Evolutionary conservation across 2,329 filamentous ascomycete genomes (phyloP), one percentile per base, ranked within the genome.

Genomic region (Fusarium udum): DNA sequence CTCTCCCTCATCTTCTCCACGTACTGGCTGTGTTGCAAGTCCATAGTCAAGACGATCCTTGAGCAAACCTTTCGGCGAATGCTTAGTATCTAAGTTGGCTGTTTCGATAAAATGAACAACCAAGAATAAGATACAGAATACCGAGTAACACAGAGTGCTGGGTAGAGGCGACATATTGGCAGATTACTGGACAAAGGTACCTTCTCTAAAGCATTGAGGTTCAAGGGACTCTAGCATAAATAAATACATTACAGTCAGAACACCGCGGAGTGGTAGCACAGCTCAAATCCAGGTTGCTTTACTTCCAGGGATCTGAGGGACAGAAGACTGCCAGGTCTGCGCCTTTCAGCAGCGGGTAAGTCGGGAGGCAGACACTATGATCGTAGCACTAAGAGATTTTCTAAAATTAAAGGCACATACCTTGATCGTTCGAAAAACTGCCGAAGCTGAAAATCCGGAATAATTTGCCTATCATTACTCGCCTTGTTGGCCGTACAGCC

Each of bases 301-400:
- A 40, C 22, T n/a, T 40, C 7, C 22, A 42, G n/a, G 40, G 22
- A n/a, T 15, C 40, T n/a, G 40, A 22, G 40, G 11, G 15, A 12
- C n/a, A n/a, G 9, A 49, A 32, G 22, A 20, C 15, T 15, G 13
- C 20, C 12, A 22, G 4, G 42, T 14, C 11, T 31, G 28, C 48
- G n/a, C 16, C 48, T 26, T 26, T 20, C n/a, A 0, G 0, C 31
- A 7, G 14, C 49, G 32, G 32, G 0, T 52, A 20, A 36, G 31
- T 26, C 31, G n/a, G 31, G 26, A 15, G 16, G 32, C 32, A 26
- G 31, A 52, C 16, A 36, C 1, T 12, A 26, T 24, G 16, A 26
- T 26, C 16, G 5, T 8, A 2, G 12, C 9, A 4, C 4, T 3
- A 37, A 0, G 2, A 3, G 1, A 20, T 12, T 22, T 2, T 6